Percentiles rank a stretch among this genome's conserved stretches.
Evolutionary conservation across 371 early-diverging fungal genomes (phyloP).

Genomic region (Smittium mucronatum): DNA sequence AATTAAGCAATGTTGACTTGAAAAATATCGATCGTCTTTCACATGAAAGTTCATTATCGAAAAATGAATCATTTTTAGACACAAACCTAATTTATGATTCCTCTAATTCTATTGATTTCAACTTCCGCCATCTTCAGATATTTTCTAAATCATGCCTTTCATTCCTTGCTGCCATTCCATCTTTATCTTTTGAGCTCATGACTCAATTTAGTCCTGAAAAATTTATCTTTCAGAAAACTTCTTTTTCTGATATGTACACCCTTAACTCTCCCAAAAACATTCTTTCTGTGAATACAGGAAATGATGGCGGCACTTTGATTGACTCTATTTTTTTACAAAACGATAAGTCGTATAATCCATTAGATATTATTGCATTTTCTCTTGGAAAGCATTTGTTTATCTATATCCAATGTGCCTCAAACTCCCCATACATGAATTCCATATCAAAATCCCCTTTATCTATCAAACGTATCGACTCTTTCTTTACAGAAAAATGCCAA

Average conservation of each 20-base stretch:
- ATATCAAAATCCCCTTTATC: neutral
- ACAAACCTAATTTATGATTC: neutral
- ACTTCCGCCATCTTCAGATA: neutral
- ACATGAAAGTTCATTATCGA: neutral
- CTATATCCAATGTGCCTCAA: neutral
- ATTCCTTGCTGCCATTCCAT: neutral
- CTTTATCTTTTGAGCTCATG: neutral
- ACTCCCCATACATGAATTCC: neutral
- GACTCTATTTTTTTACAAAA: neutral
- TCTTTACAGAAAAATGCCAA: neutral
- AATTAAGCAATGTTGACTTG: neutral
- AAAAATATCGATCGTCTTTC: neutral
- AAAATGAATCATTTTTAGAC: neutral
- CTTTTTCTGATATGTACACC: too few species aligned
- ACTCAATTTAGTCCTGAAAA: neutral
- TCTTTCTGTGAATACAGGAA: too few species aligned
- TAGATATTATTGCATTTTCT: neutral
- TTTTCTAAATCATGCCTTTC: neutral
- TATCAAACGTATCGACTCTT: neutral
- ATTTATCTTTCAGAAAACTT: neutral
- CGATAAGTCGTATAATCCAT: neutral
- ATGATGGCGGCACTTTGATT: neutral
- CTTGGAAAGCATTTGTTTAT: neutral
- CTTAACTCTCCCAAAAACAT: too few species aligned
- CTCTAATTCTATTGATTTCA: neutral